Evolutionary conservation across 1,284 basidiomycete species (phyloP).

Genomic region (Stygiomarasmius scandens): DNA sequence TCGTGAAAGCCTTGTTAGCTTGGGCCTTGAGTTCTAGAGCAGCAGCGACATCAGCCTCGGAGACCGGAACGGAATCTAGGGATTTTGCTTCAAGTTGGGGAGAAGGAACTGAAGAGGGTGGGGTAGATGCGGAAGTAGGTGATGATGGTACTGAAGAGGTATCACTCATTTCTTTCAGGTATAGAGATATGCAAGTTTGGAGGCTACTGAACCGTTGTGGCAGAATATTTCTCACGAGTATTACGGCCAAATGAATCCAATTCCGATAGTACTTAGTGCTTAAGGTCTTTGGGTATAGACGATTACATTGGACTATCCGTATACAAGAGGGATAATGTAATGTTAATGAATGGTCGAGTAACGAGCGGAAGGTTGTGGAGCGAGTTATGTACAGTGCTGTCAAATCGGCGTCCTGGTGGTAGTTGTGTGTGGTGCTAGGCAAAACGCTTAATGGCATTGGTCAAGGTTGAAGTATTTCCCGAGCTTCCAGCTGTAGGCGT

Average conservation of each 20-base stretch:
- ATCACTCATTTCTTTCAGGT: conserved; percentile 45
- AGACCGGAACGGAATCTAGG: conserved; percentile 49
- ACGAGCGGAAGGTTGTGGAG: not conserved
- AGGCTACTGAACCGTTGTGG: too few relatives aligned
- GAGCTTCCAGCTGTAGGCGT: conserved; percentile 54
- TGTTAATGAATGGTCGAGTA: not conserved
- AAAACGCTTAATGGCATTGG: conserved; percentile 35
- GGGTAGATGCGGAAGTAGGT: conserved; percentile 49
- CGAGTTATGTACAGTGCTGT: not conserved
- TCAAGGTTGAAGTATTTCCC: conserved; percentile 76
- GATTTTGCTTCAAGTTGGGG: conserved; percentile 55
- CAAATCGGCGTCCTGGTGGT: not conserved
- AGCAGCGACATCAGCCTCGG: conserved; percentile 69
- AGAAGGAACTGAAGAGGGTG: conserved; percentile 56
- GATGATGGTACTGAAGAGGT: conserved; percentile 43
- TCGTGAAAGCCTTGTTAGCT: conserved; percentile 85
- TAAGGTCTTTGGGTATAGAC: not conserved
- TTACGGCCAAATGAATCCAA: too few relatives aligned
- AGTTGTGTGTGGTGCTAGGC: not conserved
- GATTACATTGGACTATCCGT: not conserved
- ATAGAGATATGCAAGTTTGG: too few relatives aligned
- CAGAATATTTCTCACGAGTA: conserved; percentile 3
- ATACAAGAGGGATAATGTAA: not conserved
- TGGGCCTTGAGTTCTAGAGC: conserved; percentile 76
- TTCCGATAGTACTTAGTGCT: not conserved